Evolutionary conservation across 2,329 filamentous ascomycete genomes (phyloP), one percentile per base, ranked within the genome.

Genomic region (Blastomyces emzantsi): DNA sequence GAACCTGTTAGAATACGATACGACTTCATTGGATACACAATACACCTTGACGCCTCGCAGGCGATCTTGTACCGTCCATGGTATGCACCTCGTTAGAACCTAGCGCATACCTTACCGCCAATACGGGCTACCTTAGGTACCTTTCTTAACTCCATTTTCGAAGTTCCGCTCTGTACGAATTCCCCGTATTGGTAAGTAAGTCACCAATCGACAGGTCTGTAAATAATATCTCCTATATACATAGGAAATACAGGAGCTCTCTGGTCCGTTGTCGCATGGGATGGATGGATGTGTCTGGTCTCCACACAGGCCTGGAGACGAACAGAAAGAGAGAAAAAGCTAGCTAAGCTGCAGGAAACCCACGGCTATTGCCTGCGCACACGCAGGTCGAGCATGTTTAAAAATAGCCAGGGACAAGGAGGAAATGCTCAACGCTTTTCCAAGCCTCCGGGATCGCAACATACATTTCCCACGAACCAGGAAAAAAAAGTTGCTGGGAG

Each of bases 391-490:
- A 15, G 11, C 19, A 9, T 25, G n/a, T 52, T 13, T 3, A 52
- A 52, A 49, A 52, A 17, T 28, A 30, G 30, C 25, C 25, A 52
- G 49, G 49, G 11, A 17, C n/a, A 19, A 49, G n/a, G 7, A 49
- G 22, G 49, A 30, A 25, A 9, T 11, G 2, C 47, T 1, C 22
- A 28, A 51, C 11, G 9, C 22, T 51, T 51, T 30, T 28, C 47
- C 47, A 28, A 51, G 22, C 22, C 9, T 22, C 11, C 47, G 25
- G 52, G 19, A 25, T 9, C 52, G 47, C 39, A 56, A n/a, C 43
- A 58, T 58, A 58, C 33, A 58, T 43, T 43, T 58, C 55, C 36
- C 33, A 25, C 33, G 36, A 58, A 58, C 36, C 55, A 52, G 49
- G 49, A 13, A 22, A 49, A 13, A 13, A 22, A 22, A 22, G 8